Conservation (phyloP, 371 early-diverging fungal genomes). For the Mortierella polycephala region DNA sequence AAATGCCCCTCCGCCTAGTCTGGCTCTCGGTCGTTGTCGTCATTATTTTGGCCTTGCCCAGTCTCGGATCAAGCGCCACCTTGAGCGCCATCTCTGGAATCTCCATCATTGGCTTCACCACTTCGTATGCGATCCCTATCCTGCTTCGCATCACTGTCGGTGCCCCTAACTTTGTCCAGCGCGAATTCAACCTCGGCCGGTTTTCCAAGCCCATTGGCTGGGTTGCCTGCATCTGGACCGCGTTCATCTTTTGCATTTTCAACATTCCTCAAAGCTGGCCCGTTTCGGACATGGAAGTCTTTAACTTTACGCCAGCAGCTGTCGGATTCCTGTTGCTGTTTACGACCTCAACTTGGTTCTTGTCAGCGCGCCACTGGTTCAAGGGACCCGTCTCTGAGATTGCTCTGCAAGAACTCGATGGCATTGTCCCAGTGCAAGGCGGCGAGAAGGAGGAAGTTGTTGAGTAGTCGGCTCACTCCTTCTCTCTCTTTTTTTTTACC, state of each 20-base stretch:
- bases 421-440: constrained; percentile 10
- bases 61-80: constrained; percentile 65
- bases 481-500: not conserved
- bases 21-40: constrained; percentile 61
- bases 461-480: constrained; percentile 13
- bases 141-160: constrained; percentile 62
- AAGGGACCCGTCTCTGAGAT: constrained; percentile 55
- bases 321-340: constrained; percentile 61
- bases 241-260: constrained; percentile 60
- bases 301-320: constrained; percentile 66
- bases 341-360: constrained; percentile 57
- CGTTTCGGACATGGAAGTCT: constrained; percentile 44
- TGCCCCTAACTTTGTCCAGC: constrained; percentile 42
- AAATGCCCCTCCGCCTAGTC: constrained; percentile 59
- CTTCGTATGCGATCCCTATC: constrained; percentile 64
- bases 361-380: constrained; percentile 64
- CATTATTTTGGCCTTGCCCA: constrained; percentile 37
- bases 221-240: constrained; percentile 56
- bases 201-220: constrained; percentile 56
- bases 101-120: constrained; percentile 60
- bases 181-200: constrained; percentile 59
- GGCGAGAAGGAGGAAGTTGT: constrained; percentile 28
- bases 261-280: constrained; percentile 57
- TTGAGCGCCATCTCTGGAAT: constrained; percentile 67
- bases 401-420: constrained; percentile 45